Conservation (phyloP, 768 basidiomycete species). For the Phylloporus sp. region DNA sequence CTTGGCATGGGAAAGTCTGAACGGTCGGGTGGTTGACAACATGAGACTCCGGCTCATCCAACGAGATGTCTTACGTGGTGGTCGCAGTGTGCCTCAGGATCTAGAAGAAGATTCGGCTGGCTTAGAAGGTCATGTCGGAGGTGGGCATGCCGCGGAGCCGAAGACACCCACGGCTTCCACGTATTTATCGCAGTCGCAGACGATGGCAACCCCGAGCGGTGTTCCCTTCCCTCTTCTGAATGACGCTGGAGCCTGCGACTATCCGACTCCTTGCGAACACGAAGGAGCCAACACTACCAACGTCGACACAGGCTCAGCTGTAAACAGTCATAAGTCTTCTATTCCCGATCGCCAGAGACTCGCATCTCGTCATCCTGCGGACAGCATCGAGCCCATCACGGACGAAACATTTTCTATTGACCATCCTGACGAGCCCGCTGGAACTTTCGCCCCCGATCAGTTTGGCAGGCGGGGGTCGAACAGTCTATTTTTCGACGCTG, state of each 20-base stretch:
- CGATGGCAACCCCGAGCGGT: constrained; percentile 19
- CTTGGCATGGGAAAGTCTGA: constrained; percentile 45
- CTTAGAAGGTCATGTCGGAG: constrained; percentile 28
- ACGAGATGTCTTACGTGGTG: constrained; percentile 27
- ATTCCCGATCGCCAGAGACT: constrained; percentile 19
- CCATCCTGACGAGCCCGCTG: constrained; percentile 11
- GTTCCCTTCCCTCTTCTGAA: constrained; percentile 24
- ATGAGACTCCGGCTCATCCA: constrained; percentile 45
- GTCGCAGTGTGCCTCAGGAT: constrained; percentile 18
- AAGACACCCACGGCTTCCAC: constrained; percentile 33
- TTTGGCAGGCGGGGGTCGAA: constrained; percentile 33
- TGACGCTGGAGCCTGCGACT: constrained; percentile 17
- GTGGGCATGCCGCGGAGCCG: constrained; percentile 34
- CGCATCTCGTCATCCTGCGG: constrained; percentile 14
- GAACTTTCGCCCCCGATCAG: constrained; percentile 17
- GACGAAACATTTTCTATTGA: constrained; percentile 13
- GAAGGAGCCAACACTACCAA: constrained; percentile 14
- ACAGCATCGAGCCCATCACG: constrained; percentile 11
- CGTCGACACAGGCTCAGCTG: constrained; percentile 8
- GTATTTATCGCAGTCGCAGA: constrained; percentile 32
- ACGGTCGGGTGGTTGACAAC: constrained; percentile 47
- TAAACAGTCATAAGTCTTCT: constrained; percentile 8
- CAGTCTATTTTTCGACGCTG: constrained; percentile 37
- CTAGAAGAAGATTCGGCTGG: constrained; percentile 24
- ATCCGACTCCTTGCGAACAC: constrained; percentile 19